A percentile compares a stretch with the other conserved stretches of the same genome.
These are phyloP conservation scores for Colletotrichum sp. DNA, from an alignment of 2,329 filamentous ascomycete genomes.

Conservation along the genomic window DNA sequence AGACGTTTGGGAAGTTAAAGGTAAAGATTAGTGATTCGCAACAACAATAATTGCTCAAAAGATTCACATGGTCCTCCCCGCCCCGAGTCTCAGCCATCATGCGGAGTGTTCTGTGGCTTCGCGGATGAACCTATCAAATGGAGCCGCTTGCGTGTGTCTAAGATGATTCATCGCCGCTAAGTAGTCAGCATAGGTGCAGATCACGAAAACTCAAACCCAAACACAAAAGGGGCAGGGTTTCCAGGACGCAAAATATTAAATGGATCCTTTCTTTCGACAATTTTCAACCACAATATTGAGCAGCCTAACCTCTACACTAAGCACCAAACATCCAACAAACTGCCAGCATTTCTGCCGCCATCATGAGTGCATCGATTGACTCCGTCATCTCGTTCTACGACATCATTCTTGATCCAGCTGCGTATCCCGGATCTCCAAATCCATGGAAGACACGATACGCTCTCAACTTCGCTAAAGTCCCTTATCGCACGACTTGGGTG, in stretches of 20 bases:
- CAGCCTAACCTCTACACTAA: not conserved
- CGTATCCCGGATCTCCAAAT: not conserved
- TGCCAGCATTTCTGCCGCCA: not conserved
- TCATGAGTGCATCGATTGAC: not conserved
- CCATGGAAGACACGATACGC: not conserved
- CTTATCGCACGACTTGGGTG: not conserved
- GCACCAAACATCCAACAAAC: not conserved
- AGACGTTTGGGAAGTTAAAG: not conserved
- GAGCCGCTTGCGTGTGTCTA: not conserved
- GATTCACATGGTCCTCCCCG: not conserved
- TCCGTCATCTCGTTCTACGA: not conserved
- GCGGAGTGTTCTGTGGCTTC: not conserved
- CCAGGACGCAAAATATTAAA: not conserved
- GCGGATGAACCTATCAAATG: not conserved
- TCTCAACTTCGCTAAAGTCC: not conserved
- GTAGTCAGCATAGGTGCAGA: not conserved
- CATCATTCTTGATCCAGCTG: not conserved
- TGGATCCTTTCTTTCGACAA: no score
- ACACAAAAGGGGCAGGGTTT: not conserved
- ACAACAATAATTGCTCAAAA: not conserved
- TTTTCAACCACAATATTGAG: no score
- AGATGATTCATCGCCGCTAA: not conserved
- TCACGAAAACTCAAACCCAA: not conserved
- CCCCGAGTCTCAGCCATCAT: not conserved
- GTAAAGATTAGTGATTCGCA: not conserved